Base-by-base conservation (phyloP, 192 early-diverging fungal genomes). In the Helicostylum pulchrum region DNA sequence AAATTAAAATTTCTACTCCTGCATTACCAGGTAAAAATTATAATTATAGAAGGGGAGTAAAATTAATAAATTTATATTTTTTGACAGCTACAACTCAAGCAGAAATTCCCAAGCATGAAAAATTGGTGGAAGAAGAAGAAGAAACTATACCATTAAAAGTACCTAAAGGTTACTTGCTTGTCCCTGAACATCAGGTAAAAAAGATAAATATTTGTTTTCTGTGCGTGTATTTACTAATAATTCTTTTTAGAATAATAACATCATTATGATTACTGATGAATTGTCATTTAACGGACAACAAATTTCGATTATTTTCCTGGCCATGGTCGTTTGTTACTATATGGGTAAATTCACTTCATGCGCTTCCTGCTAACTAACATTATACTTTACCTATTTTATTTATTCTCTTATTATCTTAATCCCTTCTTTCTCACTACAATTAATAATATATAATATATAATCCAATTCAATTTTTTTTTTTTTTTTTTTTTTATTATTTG, bases 241-340 rank as follows among this genome's bases (percentile, higher is more conserved):
- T n/a, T n/a, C n/a, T n/a, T n/a, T n/a, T n/a, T 58, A 67, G 36
- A 71, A 58, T 20, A 76, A 76, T 49, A 67, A 71, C 39, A 71
- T 76, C 30, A 66, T 76, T 42, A 71, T 72, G 50, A 76, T 76
- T 23, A 61, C 65, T 17, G 74, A 76, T 31, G 74, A 76, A 7
- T 50, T 76, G 23, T 64, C 69, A 14, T 76, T 76, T 46, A 76
- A 76, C 48, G 70, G 74, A 0, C 74, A 76, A 17, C 74, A 76
- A 36, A 43, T 76, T 12, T 66, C 74, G 2, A 46, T 72, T 15
- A 39, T 76, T 19, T 76, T 76, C 49, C 57, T 76, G 19, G 69
- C 65, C 20, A 76, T 76, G 74, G 65, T 76, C 0, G 32, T 76
- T 7, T 71, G 65, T 47, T 76, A 76, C 43, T 76, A 76, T 56